Percentiles rank a stretch among this genome's conserved stretches.
phyloP scores from a whole-genome alignment of 2,329 filamentous ascomycete species.

The Aspergillus sp. region DNA sequence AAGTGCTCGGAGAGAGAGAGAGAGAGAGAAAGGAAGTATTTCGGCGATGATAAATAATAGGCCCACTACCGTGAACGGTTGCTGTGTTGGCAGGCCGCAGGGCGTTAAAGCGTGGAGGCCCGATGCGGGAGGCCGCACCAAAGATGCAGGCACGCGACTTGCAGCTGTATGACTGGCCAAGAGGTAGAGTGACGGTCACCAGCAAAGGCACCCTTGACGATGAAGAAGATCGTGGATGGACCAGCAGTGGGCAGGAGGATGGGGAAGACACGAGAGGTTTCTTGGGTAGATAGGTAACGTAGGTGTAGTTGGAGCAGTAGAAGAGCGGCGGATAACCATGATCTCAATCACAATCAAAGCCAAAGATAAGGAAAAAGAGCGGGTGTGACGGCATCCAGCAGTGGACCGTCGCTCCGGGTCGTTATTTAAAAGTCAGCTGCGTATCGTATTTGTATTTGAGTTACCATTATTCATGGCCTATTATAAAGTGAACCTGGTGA shows the following conservation, averaged over 20 bases:
- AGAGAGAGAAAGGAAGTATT: slow-evolving; percentile 5
- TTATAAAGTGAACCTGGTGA: background rate
- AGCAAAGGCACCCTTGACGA: background rate
- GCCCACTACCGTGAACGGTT: slow-evolving; percentile 5
- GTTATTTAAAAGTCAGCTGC: background rate
- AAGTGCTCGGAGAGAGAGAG: slow-evolving; percentile 7
- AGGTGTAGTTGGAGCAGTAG: background rate
- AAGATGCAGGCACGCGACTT: slow-evolving; percentile 25
- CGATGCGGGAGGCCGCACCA: slow-evolving; percentile 19
- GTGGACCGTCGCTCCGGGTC: slow-evolving; percentile 9
- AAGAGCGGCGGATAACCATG: slow-evolving; percentile 7
- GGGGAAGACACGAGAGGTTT: background rate
- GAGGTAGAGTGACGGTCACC: background rate
- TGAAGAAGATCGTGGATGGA: background rate
- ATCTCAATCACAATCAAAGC: slow-evolving; percentile 8
- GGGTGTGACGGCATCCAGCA: slow-evolving; percentile 10
- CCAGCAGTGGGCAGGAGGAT: background rate
- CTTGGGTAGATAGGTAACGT: too few species aligned
- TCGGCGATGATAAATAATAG: slow-evolving; percentile 12
- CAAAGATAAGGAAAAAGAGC: slow-evolving; percentile 7
- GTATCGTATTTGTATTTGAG: background rate
- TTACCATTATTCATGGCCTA: background rate
- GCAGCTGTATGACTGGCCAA: slow-evolving; percentile 3
- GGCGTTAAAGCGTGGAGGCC: slow-evolving; percentile 13
- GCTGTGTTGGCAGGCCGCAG: slow-evolving; percentile 23